phyloP scores from a whole-genome alignment of 2,329 filamentous ascomycete species.

The Pseudogymnoascus sp. region DNA sequence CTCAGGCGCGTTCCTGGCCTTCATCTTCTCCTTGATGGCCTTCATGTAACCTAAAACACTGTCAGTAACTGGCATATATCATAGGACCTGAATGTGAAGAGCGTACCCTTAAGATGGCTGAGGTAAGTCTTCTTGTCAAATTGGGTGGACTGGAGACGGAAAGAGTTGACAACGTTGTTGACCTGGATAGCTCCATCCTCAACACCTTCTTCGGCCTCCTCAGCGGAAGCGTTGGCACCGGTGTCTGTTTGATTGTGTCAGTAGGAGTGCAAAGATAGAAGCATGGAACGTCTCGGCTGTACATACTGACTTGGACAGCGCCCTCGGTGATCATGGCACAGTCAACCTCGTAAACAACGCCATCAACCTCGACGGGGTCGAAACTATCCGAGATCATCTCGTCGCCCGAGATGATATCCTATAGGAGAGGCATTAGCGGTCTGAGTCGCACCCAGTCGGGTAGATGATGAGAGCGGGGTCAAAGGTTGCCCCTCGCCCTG shows the following conservation, averaged over 20 bases:
- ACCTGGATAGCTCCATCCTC: constrained; percentile 67
- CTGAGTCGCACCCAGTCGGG: constrained; percentile 8
- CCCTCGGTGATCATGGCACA: constrained; percentile 82
- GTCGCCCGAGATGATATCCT: constrained; percentile 86
- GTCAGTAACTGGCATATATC: constrained; percentile 15
- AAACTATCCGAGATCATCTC: constrained; percentile 97
- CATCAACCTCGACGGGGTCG: constrained; percentile 71
- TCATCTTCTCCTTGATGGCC: constrained; percentile 64
- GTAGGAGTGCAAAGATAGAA: neutral
- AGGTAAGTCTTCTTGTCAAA: constrained; percentile 89
- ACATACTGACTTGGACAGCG: constrained; percentile 59
- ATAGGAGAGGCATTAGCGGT: constrained; percentile 9
- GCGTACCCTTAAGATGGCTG: constrained; percentile 72
- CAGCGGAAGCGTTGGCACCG: constrained; percentile 94
- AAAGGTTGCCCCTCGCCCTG: constrained; percentile 4
- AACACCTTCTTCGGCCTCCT: constrained; percentile 68
- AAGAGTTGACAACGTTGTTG: constrained; percentile 89
- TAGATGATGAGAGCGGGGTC: constrained; percentile 14
- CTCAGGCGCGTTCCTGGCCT: constrained; percentile 51
- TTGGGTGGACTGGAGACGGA: constrained; percentile 69
- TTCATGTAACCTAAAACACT: constrained; percentile 74
- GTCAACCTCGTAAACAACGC: constrained; percentile 80
- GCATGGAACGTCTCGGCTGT: constrained; percentile 7
- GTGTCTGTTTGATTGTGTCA: constrained; percentile 48
- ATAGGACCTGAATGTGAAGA: neutral